Conservation (phyloP, 1,284 basidiomycete genomes). For the Athelia psychrophila region DNA sequence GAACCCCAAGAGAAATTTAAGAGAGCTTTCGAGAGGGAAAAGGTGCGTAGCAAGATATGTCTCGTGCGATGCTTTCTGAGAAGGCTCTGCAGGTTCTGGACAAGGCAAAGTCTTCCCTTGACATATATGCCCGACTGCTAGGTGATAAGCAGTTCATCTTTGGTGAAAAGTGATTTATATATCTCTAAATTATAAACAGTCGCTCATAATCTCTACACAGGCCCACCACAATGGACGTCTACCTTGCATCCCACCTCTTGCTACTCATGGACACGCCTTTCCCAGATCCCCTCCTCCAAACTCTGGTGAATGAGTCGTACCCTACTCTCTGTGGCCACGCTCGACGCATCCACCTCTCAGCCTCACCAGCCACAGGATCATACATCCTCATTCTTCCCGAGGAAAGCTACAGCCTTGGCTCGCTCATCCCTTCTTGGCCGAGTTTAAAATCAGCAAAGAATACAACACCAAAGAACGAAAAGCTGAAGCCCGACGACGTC, state of each 20-base stretch:
- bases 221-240: slow-evolving; percentile 57
- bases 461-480: background rate
- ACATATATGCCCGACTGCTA: slow-evolving; percentile 56
- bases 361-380: background rate
- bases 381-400: background rate
- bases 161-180: slow-evolving; percentile 34
- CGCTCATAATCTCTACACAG: slow-evolving; percentile 29
- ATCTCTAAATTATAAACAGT: background rate
- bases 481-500: slow-evolving; percentile 23
- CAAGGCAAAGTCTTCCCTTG: slow-evolving; percentile 54
- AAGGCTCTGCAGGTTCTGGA: slow-evolving; percentile 46
- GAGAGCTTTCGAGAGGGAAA: slow-evolving; percentile 59
- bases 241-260: slow-evolving; percentile 65
- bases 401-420: slow-evolving; percentile 2
- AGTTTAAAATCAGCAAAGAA: too few species aligned
- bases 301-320: slow-evolving; percentile 52
- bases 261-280: slow-evolving; percentile 56
- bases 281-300: slow-evolving; percentile 56
- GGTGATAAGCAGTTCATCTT: slow-evolving; percentile 51
- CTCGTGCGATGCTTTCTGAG: background rate
- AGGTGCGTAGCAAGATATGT: slow-evolving; percentile 34
- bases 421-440: background rate
- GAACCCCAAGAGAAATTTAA: slow-evolving; percentile 36
- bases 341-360: slow-evolving; percentile 37
- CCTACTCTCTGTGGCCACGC: slow-evolving; percentile 56